Evolutionary conservation across 2,329 filamentous ascomycete species (phyloP), one percentile per base, ranked within the genome.

Genomic region (Penicillium sp.): DNA sequence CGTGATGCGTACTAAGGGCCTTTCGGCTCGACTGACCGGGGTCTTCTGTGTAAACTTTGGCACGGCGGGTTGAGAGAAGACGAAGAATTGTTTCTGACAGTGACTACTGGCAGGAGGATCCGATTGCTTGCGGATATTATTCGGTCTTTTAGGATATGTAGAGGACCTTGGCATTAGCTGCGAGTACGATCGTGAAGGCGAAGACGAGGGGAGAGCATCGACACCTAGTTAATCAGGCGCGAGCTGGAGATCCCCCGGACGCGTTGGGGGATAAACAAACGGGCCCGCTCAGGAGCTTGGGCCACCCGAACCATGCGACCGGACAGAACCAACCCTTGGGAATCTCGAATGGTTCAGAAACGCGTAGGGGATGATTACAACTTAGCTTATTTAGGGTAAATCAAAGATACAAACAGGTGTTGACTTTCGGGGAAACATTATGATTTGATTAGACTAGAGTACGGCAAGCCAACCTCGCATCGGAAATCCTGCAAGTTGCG

Each of bases 361-460:
- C 13, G 10, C 8, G 10, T n/a, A 13, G 37, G 14, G 5, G 37
- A 24, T 16, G 21, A 43, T 43, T 10, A 33, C 29, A 33, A 10
- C 2, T n/a, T 43, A 24, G 16, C 5, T 5, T 24, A 26, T 23
- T n/a, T n/a, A n/a, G n/a, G n/a, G n/a, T n/a, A n/a, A n/a, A n/a
- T n/a, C n/a, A 23, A 24, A 13, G 9, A 10, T 23, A 24, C n/a
- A 18, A 7, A 29, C n/a, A 19, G n/a, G 2, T 16, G 9, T 18
- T n/a, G n/a, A 14, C n/a, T 26, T 43, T 37, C 23, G 36, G 45
- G 50, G 52, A 54, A 54, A 61, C 50, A 54, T 51, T 57, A 55
- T 58, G 46, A 57, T 52, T 65, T 58, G 60, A 64, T 65, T 63
- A 63, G 56, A 60, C 63, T 68, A 66, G 58, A 65, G 55, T 68